Evolutionary conservation across 2,329 filamentous ascomycete species (phyloP).

Genomic region (Dothidotthia symphoricarpi): DNA sequence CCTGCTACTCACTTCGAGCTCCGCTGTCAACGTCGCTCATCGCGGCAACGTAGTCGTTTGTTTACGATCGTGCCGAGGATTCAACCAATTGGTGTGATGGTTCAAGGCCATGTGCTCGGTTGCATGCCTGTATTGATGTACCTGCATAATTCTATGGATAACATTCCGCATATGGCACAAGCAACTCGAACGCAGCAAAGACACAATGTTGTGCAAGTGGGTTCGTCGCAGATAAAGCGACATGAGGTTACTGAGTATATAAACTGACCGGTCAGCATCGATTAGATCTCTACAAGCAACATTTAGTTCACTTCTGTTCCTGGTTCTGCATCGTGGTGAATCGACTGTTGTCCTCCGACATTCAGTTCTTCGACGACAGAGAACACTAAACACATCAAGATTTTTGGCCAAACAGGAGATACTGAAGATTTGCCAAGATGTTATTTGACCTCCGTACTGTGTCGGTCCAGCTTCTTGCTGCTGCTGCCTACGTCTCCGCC

Average conservation of each 20-base stretch:
- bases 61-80: background rate
- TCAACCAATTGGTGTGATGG: background rate
- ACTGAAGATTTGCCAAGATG: conserved; percentile 16
- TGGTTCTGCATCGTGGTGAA: too few species aligned
- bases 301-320: too few species aligned
- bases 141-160: conserved; percentile 6
- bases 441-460: conserved; percentile 21
- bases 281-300: too few species aligned
- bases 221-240: too few species aligned
- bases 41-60: background rate
- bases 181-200: too few species aligned
- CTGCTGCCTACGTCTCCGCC: conserved; percentile 21
- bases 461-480: conserved; percentile 23
- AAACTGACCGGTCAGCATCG: too few species aligned
- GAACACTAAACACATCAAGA: too few species aligned
- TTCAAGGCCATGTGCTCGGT: conserved; percentile 2
- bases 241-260: too few species aligned
- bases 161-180: conserved; percentile 1
- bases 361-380: too few species aligned
- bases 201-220: too few species aligned
- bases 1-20: too few species aligned
- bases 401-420: background rate
- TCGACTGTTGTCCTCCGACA: too few species aligned
- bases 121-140: background rate
- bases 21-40: background rate